Base-by-base conservation (phyloP, 148 eudicot species). In the Spergularia bocconei region DNA sequence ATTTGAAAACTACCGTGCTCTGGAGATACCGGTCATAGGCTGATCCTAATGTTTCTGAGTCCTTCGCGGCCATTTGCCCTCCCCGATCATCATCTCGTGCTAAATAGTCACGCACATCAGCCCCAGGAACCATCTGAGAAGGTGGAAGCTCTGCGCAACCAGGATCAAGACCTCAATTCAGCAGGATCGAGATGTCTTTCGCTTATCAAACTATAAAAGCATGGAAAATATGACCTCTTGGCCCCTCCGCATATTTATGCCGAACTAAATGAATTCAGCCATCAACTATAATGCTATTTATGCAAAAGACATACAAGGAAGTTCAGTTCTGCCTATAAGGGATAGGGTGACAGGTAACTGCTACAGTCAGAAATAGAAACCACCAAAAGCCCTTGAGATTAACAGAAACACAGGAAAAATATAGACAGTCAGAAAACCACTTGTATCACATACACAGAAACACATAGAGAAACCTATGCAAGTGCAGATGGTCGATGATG, bases 11-110 rank as follows among this genome's bases (percentile, higher is more conserved):
- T 86, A 88, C 91, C 78, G 83, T 68, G 80, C 78, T 83, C 74
- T 86, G 88, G 69, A 90, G 91, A 77, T 86, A 90, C 23, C 84
- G 85, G 72, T 90, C 94, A 82, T 90, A 90, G 33, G 90, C 91
- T 67, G 91, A 88, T 53, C 81, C 88, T 63, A 88, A 71, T 36
- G 88, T 61, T 77, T 83, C 67, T 21, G 91, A 76, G 80, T 90
- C 91, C 79, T 85, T 85, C n/a, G 77, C 77, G 15, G 48, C 75
- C 69, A 73, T 79, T 19, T 77, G 71, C 67, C 86, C 89, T 70
- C 63, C 78, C 57, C 61, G 36, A 29, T 29, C 82, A 79, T 83
- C 84, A 60, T 82, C 87, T 80, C 78, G 82, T 47, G 66, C 71
- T 68, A 82, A 50, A 82, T 88, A 80, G 52, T 80, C 75, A 47